Evolutionary conservation across 2,329 filamentous ascomycete genomes (phyloP).

Genomic region (Pseudogymnoascus sp.): DNA sequence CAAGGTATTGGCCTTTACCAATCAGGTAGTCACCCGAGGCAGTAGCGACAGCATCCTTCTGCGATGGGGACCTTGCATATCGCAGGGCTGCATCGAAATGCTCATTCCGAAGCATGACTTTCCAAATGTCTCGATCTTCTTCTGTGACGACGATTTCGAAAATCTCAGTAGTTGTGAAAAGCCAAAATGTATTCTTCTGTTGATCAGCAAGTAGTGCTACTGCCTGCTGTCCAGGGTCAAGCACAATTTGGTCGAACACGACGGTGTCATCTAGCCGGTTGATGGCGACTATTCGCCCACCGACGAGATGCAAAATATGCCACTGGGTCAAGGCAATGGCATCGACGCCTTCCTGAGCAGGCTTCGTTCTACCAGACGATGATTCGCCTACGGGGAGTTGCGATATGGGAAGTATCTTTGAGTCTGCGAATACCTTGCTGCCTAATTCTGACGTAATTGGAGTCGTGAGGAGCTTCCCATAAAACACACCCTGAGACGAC

Average conservation of each 20-base stretch:
- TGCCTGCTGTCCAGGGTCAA: slow-evolving; percentile 69
- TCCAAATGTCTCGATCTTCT: slow-evolving; percentile 90
- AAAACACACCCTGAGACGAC: slow-evolving; percentile 74
- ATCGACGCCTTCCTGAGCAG: slow-evolving; percentile 63
- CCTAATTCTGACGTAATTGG: slow-evolving; percentile 58
- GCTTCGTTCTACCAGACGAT: slow-evolving; percentile 53
- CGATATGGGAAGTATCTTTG: slow-evolving; percentile 67
- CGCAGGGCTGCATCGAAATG: slow-evolving; percentile 83
- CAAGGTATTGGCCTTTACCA: slow-evolving; percentile 69
- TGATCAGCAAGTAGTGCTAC: slow-evolving; percentile 82
- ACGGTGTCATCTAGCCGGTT: slow-evolving; percentile 80
- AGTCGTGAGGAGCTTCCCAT: slow-evolving; percentile 66
- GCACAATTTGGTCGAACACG: slow-evolving; percentile 79
- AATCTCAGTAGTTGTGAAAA: slow-evolving; percentile 85
- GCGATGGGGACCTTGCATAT: slow-evolving; percentile 69
- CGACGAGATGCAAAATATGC: slow-evolving; percentile 79
- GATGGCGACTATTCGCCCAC: slow-evolving; percentile 72
- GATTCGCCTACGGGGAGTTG: slow-evolving; percentile 64
- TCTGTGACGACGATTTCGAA: slow-evolving; percentile 88
- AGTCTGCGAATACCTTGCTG: slow-evolving; percentile 65
- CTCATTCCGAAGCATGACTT: slow-evolving; percentile 78
- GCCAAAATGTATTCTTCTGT: slow-evolving; percentile 95
- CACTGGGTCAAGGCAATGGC: slow-evolving; percentile 85
- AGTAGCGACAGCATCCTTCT: slow-evolving; percentile 86
- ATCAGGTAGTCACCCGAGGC: slow-evolving; percentile 86